Conservation (phyloP, 2,329 filamentous ascomycete species). For the Fusarium humuli region DNA sequence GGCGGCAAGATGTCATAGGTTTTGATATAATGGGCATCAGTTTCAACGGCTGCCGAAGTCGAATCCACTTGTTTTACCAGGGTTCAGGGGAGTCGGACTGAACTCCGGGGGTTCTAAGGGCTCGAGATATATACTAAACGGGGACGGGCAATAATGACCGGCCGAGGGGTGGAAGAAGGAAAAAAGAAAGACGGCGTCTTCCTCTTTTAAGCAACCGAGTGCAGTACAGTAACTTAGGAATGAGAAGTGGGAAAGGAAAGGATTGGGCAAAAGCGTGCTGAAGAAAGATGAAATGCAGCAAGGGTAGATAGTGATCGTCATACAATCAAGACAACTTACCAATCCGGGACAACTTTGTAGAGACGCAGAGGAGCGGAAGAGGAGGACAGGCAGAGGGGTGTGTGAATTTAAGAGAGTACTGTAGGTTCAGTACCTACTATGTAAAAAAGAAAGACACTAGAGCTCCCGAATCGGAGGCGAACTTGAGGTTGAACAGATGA, state of each 20-base stretch:
- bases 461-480: slow-evolving; percentile 24
- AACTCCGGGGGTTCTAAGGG: neutral
- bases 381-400: slow-evolving; percentile 1
- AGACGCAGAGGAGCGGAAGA: neutral
- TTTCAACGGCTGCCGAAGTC: slow-evolving; percentile 29
- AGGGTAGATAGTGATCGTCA: slow-evolving; percentile 44
- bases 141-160: slow-evolving; percentile 2
- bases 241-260: neutral
- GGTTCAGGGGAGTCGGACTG: slow-evolving; percentile 24
- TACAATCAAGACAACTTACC: slow-evolving; percentile 43
- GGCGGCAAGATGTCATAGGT: slow-evolving; percentile 35
- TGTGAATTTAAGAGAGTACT: neutral
- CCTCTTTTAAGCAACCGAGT: slow-evolving; percentile 6
- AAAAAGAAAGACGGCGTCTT: slow-evolving; percentile 20
- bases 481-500: neutral
- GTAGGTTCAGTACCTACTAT: neutral
- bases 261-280: slow-evolving; percentile 5
- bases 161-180: slow-evolving; percentile 14
- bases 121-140: slow-evolving; percentile 2
- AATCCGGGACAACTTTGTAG: slow-evolving; percentile 38
- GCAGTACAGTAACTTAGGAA: neutral
- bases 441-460: slow-evolving; percentile 6
- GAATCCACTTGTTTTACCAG: slow-evolving; percentile 31
- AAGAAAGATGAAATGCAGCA: slow-evolving; percentile 28
- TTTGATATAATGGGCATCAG: slow-evolving; percentile 15